Evolutionary conservation across 176 grass and related monocot species (phyloP).

Genomic region (Paspalum vaginatum): DNA sequence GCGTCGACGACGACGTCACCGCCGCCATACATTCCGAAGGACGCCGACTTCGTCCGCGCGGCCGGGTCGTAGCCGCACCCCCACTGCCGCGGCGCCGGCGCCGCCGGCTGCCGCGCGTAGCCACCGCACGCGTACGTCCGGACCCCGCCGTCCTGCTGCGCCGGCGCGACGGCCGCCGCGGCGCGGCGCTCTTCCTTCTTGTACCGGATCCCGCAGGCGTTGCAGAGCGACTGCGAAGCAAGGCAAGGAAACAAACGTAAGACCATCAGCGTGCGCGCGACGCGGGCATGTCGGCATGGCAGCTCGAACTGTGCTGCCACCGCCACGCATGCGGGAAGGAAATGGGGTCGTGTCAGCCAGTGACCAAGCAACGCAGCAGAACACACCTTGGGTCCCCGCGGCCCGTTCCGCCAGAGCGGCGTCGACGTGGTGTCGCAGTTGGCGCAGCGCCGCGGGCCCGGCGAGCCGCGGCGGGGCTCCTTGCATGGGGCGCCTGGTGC

Average conservation of each 20-base stretch:
- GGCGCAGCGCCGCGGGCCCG: conserved; percentile 60
- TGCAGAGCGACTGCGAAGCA: conserved; percentile 73
- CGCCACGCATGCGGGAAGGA: background rate
- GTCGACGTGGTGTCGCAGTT: conserved; percentile 88
- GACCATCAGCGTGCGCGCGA: background rate
- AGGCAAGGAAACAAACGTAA: background rate
- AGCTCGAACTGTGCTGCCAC: background rate
- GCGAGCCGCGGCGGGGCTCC: background rate
- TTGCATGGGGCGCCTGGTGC: background rate
- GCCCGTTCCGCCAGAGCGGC: conserved; percentile 85
- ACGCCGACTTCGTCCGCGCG: conserved; percentile 23
- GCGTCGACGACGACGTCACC: background rate
- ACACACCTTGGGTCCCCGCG: conserved; percentile 76
- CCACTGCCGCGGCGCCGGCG: conserved; percentile 52
- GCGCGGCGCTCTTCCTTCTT: conserved; percentile 87
- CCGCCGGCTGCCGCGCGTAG: conserved; percentile 38
- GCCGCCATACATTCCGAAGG: conserved; percentile 43
- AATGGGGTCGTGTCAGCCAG: background rate
- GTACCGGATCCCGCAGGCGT: conserved; percentile 90
- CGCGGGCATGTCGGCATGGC: background rate
- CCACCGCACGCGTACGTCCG: conserved; percentile 36
- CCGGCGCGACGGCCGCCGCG: conserved; percentile 37
- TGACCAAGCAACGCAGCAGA: too few species aligned
- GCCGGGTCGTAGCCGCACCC: conserved; percentile 56
- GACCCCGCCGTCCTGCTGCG: conserved; percentile 2